Conservation (phyloP, 2,329 filamentous ascomycete species). For the Sarocladium strictum region DNA sequence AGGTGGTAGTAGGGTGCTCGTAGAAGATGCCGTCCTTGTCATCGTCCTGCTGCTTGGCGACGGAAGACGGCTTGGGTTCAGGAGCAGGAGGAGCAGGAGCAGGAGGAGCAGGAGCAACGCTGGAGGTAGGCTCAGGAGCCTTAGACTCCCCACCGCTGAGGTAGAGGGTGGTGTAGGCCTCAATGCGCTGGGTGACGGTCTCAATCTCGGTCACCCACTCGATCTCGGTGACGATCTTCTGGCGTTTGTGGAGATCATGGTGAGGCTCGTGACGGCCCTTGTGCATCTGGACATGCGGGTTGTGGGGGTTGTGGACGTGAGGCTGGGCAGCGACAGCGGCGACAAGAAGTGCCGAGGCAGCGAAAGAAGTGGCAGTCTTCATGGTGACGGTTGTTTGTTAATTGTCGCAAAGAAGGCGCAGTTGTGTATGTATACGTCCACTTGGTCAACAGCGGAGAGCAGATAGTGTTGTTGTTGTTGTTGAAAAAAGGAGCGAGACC, state of each 20-base stretch:
- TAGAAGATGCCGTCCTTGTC: conserved; percentile 5
- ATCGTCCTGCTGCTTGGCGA: background rate
- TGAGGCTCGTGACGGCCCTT: background rate
- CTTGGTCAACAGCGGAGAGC: conserved; percentile 6
- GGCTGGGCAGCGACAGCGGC: conserved; percentile 46
- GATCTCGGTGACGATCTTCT: conserved; percentile 38
- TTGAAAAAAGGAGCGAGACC: conserved; percentile 9
- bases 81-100: conserved; percentile 17
- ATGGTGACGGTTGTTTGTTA: conserved; percentile 25
- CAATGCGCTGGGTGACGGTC: conserved; percentile 41
- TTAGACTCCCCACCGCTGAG: conserved; percentile 28
- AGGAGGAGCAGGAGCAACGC: conserved; percentile 17
- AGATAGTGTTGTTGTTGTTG: background rate
- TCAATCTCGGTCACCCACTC: conserved; percentile 46
- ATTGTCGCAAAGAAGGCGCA: conserved; percentile 12
- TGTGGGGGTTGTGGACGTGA: conserved; percentile 31
- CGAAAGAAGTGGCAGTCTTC: conserved; percentile 29
- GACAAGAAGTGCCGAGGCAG: conserved; percentile 24
- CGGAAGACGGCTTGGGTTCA: conserved; percentile 8
- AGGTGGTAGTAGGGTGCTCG: conserved; percentile 3
- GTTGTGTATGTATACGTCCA: conserved; percentile 12
- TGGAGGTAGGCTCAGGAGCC: conserved; percentile 14
- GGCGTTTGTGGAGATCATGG: conserved; percentile 18
- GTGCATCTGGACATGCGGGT: conserved; percentile 28
- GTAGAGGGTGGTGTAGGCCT: conserved; percentile 41